These are phyloP conservation scores for Saccharum spontaneum DNA, from an alignment of 176 grass and related monocot genomes.

Conservation along the genomic window DNA sequence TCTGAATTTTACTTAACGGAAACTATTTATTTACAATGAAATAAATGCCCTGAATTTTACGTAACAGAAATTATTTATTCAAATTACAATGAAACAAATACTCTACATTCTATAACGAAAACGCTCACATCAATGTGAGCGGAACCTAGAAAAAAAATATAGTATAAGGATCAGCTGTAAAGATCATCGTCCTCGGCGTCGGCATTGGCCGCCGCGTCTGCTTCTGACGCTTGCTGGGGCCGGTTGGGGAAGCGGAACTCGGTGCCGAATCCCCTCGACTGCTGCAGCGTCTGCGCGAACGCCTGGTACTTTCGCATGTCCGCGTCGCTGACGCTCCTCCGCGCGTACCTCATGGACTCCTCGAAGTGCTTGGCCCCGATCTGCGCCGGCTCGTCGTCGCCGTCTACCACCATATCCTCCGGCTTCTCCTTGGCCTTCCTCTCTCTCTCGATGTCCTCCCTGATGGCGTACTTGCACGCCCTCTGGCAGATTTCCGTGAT, in stretches of 20 bases:
- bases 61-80: too few species aligned
- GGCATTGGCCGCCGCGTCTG: too few species aligned
- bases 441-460: constrained; percentile 54
- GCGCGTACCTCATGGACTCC: not conserved
- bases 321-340: not conserved
- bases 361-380: not conserved
- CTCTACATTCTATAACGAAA: too few species aligned
- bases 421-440: constrained; percentile 24
- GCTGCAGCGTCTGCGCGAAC: not conserved
- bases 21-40: too few species aligned
- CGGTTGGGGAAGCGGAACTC: not conserved
- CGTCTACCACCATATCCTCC: constrained; percentile 40
- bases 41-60: too few species aligned
- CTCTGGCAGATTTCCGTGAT: not conserved
- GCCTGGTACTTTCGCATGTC: not conserved
- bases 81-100: too few species aligned
- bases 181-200: not conserved
- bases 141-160: too few species aligned
- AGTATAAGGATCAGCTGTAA: not conserved
- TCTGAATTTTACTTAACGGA: too few species aligned
- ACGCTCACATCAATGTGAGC: not conserved
- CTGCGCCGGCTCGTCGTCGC: constrained; percentile 20
- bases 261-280: not conserved
- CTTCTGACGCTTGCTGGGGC: not conserved
- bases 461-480: not conserved